Conservation (phyloP, 371 early-diverging fungal species). For the Umbelopsis sp. region DNA sequence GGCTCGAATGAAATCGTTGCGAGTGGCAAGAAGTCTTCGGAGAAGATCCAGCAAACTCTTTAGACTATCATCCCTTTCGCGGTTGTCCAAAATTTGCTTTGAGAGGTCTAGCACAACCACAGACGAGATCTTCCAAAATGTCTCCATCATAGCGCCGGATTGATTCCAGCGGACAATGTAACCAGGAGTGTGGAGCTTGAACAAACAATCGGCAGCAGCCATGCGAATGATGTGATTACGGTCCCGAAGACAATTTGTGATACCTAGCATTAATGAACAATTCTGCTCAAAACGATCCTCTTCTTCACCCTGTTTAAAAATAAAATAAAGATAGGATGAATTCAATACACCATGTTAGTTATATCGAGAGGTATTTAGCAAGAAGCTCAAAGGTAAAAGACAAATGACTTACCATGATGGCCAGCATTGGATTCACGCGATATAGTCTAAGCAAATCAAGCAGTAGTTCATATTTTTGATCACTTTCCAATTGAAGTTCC, state of each 20-base stretch:
- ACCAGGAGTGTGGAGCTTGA: slow-evolving; percentile 60
- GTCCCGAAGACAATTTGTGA: slow-evolving; percentile 73
- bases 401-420: slow-evolving; percentile 61
- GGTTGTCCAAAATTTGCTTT: slow-evolving; percentile 59
- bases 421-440: slow-evolving; percentile 72
- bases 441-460: slow-evolving; percentile 76
- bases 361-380: no score
- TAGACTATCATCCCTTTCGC: slow-evolving; percentile 59
- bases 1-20: slow-evolving; percentile 66
- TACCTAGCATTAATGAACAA: slow-evolving; percentile 62
- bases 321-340: no score
- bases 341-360: no score
- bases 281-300: slow-evolving; percentile 64
- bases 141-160: slow-evolving; percentile 54
- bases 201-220: slow-evolving; percentile 73
- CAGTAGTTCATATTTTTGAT: slow-evolving; percentile 74
- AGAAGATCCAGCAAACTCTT: slow-evolving; percentile 60
- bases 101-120: slow-evolving; percentile 58
- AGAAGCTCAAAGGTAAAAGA: neutral
- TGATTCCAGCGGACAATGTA: slow-evolving; percentile 71
- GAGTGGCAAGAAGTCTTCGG: slow-evolving; percentile 59
- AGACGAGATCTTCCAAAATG: slow-evolving; percentile 73
- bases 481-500: slow-evolving; percentile 48
- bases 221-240: slow-evolving; percentile 63
- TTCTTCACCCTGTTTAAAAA: slow-evolving; percentile 35